These are phyloP conservation scores for Radiomyces spectabilis DNA, from an alignment of 192 early-diverging fungal species.

Conservation along the genomic window DNA sequence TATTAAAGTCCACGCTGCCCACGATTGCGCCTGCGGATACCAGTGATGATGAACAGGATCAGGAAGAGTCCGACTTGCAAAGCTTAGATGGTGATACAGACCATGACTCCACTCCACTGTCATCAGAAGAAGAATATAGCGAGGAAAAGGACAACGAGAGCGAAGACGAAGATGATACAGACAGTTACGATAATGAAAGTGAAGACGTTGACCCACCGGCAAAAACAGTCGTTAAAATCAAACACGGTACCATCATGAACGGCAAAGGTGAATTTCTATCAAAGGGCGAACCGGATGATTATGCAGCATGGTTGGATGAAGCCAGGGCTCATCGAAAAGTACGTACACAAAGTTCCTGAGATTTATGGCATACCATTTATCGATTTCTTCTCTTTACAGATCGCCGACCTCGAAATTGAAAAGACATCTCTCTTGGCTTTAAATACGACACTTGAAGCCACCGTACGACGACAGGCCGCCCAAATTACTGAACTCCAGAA, in stretches of 20 bases:
- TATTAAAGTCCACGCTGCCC: constrained; percentile 10
- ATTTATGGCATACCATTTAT: not conserved
- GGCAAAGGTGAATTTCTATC: constrained; percentile 21
- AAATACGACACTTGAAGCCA: constrained; percentile 13
- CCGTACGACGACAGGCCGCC: constrained; percentile 3
- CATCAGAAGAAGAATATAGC: not conserved
- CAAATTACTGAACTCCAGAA: constrained; percentile 19
- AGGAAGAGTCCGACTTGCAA: constrained; percentile 5
- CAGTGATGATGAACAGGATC: not conserved
- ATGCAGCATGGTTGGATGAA: constrained; percentile 8
- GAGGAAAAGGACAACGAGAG: not conserved
- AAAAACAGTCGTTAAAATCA: constrained; percentile 21
- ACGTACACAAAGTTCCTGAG: not conserved
- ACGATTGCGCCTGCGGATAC: not conserved
- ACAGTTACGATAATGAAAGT: not conserved
- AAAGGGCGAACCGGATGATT: constrained; percentile 7
- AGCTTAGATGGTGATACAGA: constrained; percentile 16
- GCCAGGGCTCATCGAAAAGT: constrained; percentile 20
- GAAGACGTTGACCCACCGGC: not conserved
- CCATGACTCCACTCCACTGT: not conserved
- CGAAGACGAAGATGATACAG: not conserved
- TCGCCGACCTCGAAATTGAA: constrained; percentile 22
- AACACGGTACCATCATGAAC: constrained; percentile 31
- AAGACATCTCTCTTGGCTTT: constrained; percentile 11
- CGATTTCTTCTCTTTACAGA: constrained; percentile 2